Base-by-base conservation (phyloP, 129 eudicot species). In the Kitagawia praeruptora region DNA sequence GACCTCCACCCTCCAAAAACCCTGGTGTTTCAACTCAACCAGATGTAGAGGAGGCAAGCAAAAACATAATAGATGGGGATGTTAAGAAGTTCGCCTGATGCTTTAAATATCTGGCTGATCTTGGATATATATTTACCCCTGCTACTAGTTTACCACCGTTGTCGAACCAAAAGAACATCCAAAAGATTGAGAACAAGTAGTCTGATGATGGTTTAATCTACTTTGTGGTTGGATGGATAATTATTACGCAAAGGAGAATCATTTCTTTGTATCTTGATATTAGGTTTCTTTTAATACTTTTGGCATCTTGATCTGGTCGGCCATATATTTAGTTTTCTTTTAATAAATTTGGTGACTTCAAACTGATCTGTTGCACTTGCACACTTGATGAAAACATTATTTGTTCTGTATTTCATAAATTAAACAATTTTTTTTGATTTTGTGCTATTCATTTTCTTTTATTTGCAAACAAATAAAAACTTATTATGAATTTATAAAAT, bases 1-100 rank as follows among this genome's bases (percentile, higher is more conserved):
- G 94, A 27, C 86, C n/a, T n/a, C n/a, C n/a, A n/a, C n/a, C 90
- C 72, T 90, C 96, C 37, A 87, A 94, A 78, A 92, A 94, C 27
- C 93, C 96, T 11, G 86, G 90, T 63, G 73, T 67, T 31, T 15
- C 73, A 67, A 67, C 73, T 67, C 73, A 67, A 67, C 73, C 8
- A 67, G 41, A 66, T 28, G 66, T 23, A 58, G 66, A 58, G 31
- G 28, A 58, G 31, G 28, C 71, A 28, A 67, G 73, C 73, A 34
- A 31, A 13, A 31, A 27, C 70, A 14, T 25, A 28, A 66, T 25
- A 25, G 71, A 11, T 27, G 71, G 71, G 40, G 71, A 28, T 25
- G 10, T 25, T 31, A 13, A 67, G 41, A 67, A 67, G 73, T 67
- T 34, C 0, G 23, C 39, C 4, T 67, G 10, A 67, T 31, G 73